A percentile compares a stretch with the other conserved stretches of the same genome.
Evolutionary conservation across 768 basidiomycete species (phyloP).

Genomic region (Hygrocybe punicea): DNA sequence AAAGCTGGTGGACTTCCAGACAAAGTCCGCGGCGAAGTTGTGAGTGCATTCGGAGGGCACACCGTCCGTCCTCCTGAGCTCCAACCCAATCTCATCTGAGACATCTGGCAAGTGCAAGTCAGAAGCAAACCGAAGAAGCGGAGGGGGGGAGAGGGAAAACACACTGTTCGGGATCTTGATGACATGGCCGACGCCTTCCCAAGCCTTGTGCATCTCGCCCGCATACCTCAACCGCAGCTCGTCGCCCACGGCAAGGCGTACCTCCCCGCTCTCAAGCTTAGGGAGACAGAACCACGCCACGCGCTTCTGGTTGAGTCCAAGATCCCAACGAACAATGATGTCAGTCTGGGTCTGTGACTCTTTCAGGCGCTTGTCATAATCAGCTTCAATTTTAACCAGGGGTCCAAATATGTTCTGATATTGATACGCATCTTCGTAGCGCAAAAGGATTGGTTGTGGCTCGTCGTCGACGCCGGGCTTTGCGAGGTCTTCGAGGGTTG

Average conservation of each 20-base stretch:
- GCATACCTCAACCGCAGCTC: conserved; percentile 87
- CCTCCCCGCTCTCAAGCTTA: conserved; percentile 97
- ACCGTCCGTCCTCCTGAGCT: conserved; percentile 84
- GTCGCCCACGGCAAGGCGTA: conserved; percentile 93
- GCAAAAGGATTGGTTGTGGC: conserved; percentile 83
- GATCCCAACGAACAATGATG: conserved; percentile 94
- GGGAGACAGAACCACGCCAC: conserved; percentile 98
- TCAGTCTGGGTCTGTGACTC: conserved; percentile 98
- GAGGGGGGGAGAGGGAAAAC: background rate
- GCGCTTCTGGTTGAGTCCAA: conserved; percentile 97
- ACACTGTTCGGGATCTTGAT: conserved; percentile 98
- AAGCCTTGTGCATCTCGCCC: conserved; percentile 85
- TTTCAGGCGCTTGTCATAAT: conserved; percentile 97
- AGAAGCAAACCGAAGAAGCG: conserved; percentile 8
- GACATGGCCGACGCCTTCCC: conserved; percentile 98
- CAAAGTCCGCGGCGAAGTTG: conserved; percentile 96
- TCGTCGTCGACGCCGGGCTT: conserved; percentile 98
- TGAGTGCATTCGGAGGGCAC: conserved; percentile 93
- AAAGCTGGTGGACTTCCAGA: conserved; percentile 99
- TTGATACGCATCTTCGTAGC: conserved; percentile 98
- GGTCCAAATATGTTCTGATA: conserved; percentile 99
- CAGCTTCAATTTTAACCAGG: conserved; percentile 98
- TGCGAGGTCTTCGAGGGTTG: conserved; percentile 94
- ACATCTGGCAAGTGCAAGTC: conserved; percentile 85
- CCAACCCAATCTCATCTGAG: conserved; percentile 95